Percentiles rank a stretch among this genome's conserved stretches.
Conservation (phyloP, 176 grass and related monocot species). For the Oryza brachyantha region DNA sequence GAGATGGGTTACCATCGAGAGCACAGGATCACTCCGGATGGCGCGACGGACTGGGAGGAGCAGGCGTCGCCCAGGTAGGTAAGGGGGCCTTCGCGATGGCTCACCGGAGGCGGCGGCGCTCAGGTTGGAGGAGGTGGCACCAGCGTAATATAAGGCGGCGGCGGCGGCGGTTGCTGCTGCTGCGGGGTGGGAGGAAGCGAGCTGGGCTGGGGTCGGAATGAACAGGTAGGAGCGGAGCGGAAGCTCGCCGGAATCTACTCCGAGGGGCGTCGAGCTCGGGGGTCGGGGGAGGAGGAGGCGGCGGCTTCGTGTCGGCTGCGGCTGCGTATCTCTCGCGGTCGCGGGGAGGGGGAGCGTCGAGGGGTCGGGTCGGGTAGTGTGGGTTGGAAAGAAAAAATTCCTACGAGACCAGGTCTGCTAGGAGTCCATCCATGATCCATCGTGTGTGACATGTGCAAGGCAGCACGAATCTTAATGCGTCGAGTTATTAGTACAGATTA, state of each 20-base stretch:
- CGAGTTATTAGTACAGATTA: too few relatives aligned
- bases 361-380: background rate
- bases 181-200: background rate
- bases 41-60: background rate
- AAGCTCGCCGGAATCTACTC: background rate
- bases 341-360: background rate
- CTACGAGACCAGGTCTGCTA: too few relatives aligned
- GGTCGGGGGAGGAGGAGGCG: too few relatives aligned
- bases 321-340: too few relatives aligned
- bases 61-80: background rate
- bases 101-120: background rate
- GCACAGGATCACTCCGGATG: background rate
- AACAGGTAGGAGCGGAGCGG: background rate
- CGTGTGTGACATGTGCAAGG: too few relatives aligned
- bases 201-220: too few relatives aligned
- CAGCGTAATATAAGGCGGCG: background rate
- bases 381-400: too few relatives aligned
- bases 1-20: background rate
- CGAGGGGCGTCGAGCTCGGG: too few relatives aligned
- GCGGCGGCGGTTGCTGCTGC: too few relatives aligned
- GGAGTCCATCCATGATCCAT: too few relatives aligned
- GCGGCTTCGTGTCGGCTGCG: too few relatives aligned
- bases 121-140: background rate
- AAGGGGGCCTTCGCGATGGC: background rate
- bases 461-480: too few relatives aligned